phyloP scores from a whole-genome alignment of 208 protist species.

The Acanthamoeba royreba region DNA sequence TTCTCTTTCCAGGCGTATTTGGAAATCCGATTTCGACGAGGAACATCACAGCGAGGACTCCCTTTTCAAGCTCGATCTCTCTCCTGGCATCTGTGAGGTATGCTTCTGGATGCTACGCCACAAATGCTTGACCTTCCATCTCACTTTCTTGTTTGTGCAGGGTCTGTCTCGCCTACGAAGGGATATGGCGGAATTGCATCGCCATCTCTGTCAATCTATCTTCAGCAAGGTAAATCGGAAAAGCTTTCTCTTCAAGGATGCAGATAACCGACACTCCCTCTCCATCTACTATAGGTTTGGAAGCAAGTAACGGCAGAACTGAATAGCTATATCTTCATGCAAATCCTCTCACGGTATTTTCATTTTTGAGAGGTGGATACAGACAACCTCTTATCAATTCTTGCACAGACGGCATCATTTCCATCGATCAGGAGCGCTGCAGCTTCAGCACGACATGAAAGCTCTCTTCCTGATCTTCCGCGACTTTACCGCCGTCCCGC shows the following conservation, averaged over 20 bases:
- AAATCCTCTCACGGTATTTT: not conserved
- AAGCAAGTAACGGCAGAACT: not conserved
- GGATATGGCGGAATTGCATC: not conserved
- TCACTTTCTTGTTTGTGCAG: not conserved
- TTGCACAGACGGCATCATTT: not conserved
- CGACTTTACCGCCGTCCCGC: not conserved
- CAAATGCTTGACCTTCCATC: not conserved
- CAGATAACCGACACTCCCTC: no score
- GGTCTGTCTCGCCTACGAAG: not conserved
- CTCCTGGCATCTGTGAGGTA: not conserved
- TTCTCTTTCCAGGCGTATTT: not conserved
- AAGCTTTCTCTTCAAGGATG: no score
- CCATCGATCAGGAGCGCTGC: not conserved
- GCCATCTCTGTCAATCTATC: not conserved
- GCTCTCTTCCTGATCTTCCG: not conserved
- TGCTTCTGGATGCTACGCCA: not conserved
- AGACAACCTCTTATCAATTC: not conserved
- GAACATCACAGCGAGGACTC: not conserved
- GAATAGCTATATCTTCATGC: not conserved
- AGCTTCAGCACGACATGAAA: not conserved
- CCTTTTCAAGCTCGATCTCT: not conserved
- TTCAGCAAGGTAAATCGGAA: not conserved
- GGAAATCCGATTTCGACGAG: not conserved
- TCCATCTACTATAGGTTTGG: not conserved
- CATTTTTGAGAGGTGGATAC: not conserved